Conservation (phyloP, 495 filamentous ascomycete genomes). For the Sporormia fimetaria region DNA sequence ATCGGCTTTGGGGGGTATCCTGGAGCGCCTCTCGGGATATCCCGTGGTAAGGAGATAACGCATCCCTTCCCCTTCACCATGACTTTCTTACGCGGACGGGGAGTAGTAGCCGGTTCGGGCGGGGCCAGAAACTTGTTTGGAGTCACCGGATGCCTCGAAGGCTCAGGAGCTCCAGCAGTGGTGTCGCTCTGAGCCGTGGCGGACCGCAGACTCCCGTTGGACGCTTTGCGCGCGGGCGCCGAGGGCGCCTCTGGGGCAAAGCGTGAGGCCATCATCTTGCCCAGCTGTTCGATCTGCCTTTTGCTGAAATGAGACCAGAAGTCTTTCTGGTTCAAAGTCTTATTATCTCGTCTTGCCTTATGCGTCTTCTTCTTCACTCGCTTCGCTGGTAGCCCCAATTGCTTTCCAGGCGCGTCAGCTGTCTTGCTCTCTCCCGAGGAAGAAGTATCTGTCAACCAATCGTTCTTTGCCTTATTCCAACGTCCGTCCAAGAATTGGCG, state of each 20-base stretch:
- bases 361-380: slow-evolving; percentile 21
- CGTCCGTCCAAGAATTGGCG: slow-evolving; percentile 24
- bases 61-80: slow-evolving; percentile 30
- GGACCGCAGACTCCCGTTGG: slow-evolving; percentile 10
- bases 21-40: slow-evolving; percentile 22
- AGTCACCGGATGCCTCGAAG: too few relatives aligned
- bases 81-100: slow-evolving; percentile 28
- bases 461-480: slow-evolving; percentile 21
- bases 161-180: too few relatives aligned
- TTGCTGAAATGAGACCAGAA: slow-evolving; percentile 30
- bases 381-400: neutral
- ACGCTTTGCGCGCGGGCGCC: slow-evolving; percentile 17
- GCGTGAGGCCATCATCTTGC: slow-evolving; percentile 30
- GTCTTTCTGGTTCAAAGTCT: slow-evolving; percentile 31
- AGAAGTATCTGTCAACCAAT: slow-evolving; percentile 29
- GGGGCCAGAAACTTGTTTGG: slow-evolving; percentile 7
- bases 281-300: slow-evolving; percentile 17
- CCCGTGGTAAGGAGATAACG: slow-evolving; percentile 25
- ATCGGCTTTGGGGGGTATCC: slow-evolving; percentile 44
- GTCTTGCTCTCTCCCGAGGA: slow-evolving; percentile 9
- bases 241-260: slow-evolving; percentile 17
- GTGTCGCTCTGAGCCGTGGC: too few relatives aligned
- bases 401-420: slow-evolving; percentile 3
- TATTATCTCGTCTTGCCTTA: slow-evolving; percentile 26
- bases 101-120: slow-evolving; percentile 4